Evolutionary conservation across 441 rosid species (phyloP).

Genomic region (Arabidopsis hybrid): DNA sequence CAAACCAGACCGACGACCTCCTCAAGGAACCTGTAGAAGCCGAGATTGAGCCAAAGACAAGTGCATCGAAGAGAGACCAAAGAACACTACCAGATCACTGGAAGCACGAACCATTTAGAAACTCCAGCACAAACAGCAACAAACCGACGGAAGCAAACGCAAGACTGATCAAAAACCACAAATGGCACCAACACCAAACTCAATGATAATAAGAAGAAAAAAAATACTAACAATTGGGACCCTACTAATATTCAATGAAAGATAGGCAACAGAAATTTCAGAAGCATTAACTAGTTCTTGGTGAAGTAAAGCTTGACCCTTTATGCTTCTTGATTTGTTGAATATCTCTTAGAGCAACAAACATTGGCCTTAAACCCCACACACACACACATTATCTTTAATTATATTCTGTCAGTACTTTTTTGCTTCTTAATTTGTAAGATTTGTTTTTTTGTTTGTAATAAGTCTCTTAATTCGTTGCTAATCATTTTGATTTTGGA

Average conservation of each 20-base stretch:
- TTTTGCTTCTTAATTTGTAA: conserved; percentile 17
- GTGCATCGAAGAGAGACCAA: no score
- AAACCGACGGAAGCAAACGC: no score
- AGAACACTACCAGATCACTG: no score
- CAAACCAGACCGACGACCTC: no score
- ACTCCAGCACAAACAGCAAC: no score
- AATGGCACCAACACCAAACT: no score
- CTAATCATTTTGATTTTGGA: conserved; percentile 32
- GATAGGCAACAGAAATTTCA: conserved; percentile 34
- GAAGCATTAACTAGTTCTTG: conserved; percentile 50
- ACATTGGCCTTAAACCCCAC: conserved; percentile 30
- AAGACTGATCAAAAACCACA: no score
- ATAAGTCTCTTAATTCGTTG: conserved; percentile 9
- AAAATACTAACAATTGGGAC: conserved; percentile 43
- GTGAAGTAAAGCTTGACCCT: conserved; percentile 33
- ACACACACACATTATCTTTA: conserved; percentile 28
- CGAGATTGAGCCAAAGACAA: no score
- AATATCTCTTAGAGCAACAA: conserved; percentile 24
- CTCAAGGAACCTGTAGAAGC: no score
- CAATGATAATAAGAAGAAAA: conserved; percentile 27
- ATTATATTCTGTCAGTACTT: conserved; percentile 29
- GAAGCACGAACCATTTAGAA: no score
- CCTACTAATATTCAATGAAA: conserved; percentile 46
- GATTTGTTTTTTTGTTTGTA: background rate
- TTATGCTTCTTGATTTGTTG: conserved; percentile 35